phyloP scores from a whole-genome alignment of 179 eudicot species.

The Beta macrorhiza region DNA sequence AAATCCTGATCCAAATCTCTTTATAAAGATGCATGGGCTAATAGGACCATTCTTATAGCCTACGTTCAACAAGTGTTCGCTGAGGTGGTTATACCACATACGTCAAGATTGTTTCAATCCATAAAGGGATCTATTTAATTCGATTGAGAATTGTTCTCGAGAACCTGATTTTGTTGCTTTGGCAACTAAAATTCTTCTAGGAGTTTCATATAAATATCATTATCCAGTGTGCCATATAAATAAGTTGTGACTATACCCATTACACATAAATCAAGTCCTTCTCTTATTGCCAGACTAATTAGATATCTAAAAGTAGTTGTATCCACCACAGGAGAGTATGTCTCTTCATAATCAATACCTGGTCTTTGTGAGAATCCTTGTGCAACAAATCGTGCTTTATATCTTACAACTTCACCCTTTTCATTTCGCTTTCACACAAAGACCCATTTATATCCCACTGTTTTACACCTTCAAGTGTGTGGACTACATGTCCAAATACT shows the following conservation, averaged over 20 bases:
- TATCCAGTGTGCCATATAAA: no score
- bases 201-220: not conserved
- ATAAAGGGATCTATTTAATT: not conserved
- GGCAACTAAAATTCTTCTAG: not conserved
- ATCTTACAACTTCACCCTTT: not conserved
- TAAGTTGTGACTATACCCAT: no score
- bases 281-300: no score
- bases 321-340: no score
- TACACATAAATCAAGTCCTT: no score
- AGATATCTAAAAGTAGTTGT: no score
- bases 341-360: no score
- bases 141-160: not conserved
- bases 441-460: not conserved
- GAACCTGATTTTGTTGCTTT: not conserved
- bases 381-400: no score
- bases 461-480: not conserved
- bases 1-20: not conserved
- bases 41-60: not conserved
- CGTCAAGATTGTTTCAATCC: constrained; percentile 9
- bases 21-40: not conserved
- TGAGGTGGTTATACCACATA: constrained; percentile 21
- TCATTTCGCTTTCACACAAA: not conserved
- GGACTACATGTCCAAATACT: not conserved
- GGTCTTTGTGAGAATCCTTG: no score
- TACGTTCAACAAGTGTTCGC: not conserved